Evolutionary conservation across 805 yeast genomes (phyloP).

Genomic region (Lachancea dasiensis): DNA sequence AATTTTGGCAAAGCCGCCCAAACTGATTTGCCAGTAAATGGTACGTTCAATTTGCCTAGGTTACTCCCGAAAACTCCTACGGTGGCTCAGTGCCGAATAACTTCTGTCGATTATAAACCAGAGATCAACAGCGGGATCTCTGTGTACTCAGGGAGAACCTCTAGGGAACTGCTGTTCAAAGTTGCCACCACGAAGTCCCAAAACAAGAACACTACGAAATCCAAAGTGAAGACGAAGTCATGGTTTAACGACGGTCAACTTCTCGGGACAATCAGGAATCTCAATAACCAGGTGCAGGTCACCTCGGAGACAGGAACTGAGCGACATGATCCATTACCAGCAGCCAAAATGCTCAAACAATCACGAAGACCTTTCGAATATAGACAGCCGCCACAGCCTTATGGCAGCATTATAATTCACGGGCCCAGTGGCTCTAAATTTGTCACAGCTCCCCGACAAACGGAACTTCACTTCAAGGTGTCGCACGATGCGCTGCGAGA

Average conservation of each 20-base stretch:
- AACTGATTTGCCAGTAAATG: not conserved
- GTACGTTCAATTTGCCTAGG: not conserved
- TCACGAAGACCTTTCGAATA: not conserved
- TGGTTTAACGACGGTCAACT: slow-evolving; percentile 6
- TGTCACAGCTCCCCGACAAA: slow-evolving; percentile 12
- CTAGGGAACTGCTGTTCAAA: slow-evolving; percentile 8
- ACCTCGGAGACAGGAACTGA: slow-evolving; percentile 10
- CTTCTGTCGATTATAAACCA: slow-evolving; percentile 3
- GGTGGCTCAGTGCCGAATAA: slow-evolving; percentile 2
- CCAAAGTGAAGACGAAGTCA: no score
- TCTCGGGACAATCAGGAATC: slow-evolving; percentile 3
- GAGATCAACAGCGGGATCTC: not conserved
- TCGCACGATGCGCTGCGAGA: slow-evolving; percentile 25
- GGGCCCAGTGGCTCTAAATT: slow-evolving; percentile 13
- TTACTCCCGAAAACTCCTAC: not conserved
- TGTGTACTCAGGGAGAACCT: not conserved
- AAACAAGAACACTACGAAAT: not conserved
- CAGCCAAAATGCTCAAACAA: slow-evolving; percentile 4
- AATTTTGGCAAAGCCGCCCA: not conserved
- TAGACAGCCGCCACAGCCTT: not conserved
- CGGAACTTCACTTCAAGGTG: slow-evolving; percentile 16
- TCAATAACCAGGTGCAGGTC: slow-evolving; percentile 8
- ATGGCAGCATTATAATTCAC: slow-evolving; percentile 7
- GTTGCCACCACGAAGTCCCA: slow-evolving; percentile 2
- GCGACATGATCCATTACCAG: not conserved